phyloP scores from a whole-genome alignment of 164 flowering plant species.

The Vitis labrusca region DNA sequence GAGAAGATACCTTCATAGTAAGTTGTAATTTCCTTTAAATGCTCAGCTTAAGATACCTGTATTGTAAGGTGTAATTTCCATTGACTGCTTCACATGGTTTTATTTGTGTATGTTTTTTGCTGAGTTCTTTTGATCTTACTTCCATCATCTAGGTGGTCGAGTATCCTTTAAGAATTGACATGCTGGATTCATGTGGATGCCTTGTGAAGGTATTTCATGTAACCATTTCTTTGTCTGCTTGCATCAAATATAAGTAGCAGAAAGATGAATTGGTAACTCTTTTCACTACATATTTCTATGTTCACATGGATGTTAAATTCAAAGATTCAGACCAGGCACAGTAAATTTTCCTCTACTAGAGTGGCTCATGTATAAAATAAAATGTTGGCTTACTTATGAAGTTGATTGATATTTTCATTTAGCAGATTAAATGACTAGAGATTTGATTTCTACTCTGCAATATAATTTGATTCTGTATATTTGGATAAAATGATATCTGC shows the following conservation, averaged over 20 bases:
- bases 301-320: neutral
- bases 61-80: neutral
- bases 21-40: conserved; percentile 20
- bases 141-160: conserved; percentile 66
- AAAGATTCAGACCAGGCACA: neutral
- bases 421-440: no score
- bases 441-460: no score
- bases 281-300: no score
- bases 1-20: conserved; percentile 80
- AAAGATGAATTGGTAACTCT: neutral
- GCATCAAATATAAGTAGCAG: neutral
- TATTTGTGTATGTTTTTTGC: neutral
- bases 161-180: conserved; percentile 68
- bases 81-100: neutral
- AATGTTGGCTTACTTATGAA: no score
- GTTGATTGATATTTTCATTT: no score
- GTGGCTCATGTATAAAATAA: no score
- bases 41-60: neutral
- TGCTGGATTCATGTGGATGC: conserved; percentile 77
- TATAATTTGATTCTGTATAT: neutral
- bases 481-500: neutral
- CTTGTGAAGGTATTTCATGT: conserved; percentile 65
- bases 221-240: neutral
- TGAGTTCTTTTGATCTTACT: neutral
- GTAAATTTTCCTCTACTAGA: neutral